phyloP scores from a whole-genome alignment of 1,284 basidiomycete genomes.

The Bjerkandera adusta region DNA sequence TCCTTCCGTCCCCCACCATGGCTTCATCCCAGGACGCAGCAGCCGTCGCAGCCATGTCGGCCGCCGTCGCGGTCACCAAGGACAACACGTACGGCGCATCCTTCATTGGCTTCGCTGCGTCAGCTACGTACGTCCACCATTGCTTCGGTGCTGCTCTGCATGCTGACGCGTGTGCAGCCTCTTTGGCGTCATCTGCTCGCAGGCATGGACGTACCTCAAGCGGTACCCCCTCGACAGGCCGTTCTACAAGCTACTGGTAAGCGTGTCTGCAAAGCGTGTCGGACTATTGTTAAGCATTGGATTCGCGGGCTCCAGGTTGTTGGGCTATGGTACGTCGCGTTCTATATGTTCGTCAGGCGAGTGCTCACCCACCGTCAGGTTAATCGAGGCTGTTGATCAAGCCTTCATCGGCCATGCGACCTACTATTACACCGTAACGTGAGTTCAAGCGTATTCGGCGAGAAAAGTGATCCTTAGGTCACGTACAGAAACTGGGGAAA shows the following conservation, averaged over 20 bases:
- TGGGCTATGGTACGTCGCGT: conserved; percentile 39
- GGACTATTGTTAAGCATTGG: not conserved
- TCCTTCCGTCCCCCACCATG: conserved; percentile 1
- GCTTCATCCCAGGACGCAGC: too few relatives aligned
- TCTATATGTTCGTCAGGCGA: conserved; percentile 5
- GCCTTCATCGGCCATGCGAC: conserved; percentile 50
- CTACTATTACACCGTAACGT: conserved; percentile 58
- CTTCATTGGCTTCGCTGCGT: conserved; percentile 54
- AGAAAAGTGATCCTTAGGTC: not conserved
- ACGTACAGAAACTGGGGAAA: conserved; percentile 47
- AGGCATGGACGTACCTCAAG: conserved; percentile 52
- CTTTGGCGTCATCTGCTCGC: conserved; percentile 51
- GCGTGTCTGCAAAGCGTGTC: conserved; percentile 23
- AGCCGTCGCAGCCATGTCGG: conserved; percentile 13
- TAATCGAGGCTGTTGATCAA: conserved; percentile 51
- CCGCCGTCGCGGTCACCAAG: conserved; percentile 27
- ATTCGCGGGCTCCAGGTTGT: conserved; percentile 36
- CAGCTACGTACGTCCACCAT: conserved; percentile 33
- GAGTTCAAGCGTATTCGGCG: conserved; percentile 19
- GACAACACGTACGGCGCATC: conserved; percentile 58
- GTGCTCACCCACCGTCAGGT: conserved; percentile 32
- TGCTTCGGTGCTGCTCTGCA: not conserved
- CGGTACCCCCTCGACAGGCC: conserved; percentile 52
- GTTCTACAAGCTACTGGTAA: conserved; percentile 54
- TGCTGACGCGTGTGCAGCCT: conserved; percentile 27